A percentile compares a stretch with the other conserved stretches of the same genome.
These are phyloP conservation scores for Ophiosphaerella narmari DNA, from an alignment of 2,329 filamentous ascomycete genomes.

Conservation along the genomic window DNA sequence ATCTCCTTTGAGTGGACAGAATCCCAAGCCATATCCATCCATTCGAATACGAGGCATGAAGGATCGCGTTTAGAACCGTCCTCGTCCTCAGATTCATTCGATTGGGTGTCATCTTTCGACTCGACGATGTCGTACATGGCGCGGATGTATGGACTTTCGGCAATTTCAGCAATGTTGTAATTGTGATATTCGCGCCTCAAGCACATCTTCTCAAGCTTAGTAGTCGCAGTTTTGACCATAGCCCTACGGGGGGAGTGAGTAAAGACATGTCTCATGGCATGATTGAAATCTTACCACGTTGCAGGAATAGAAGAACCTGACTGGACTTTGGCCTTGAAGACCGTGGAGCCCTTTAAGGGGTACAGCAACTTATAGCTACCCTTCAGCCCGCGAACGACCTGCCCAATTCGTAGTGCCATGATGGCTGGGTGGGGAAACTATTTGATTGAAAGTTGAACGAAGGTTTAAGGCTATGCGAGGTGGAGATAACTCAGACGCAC, in stretches of 20 bases:
- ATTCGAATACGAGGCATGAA: constrained; percentile 26
- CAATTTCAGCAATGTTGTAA: constrained; percentile 15
- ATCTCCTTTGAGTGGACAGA: too few species aligned
- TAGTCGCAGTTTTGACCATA: constrained; percentile 18
- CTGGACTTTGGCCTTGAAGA: constrained; percentile 19
- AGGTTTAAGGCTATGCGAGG: too few species aligned
- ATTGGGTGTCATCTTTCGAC: too few species aligned
- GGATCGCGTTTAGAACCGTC: constrained; percentile 5
- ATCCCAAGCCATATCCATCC: constrained; percentile 23
- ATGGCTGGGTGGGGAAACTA: too few species aligned
- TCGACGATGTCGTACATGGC: constrained; percentile 15
- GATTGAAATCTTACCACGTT: constrained; percentile 7
- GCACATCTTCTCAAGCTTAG: constrained; percentile 6
- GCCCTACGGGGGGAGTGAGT: constrained; percentile 10
- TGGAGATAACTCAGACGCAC: too few species aligned
- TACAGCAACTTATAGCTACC: constrained; percentile 19
- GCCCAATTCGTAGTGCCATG: constrained; percentile 16
- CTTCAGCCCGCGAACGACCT: constrained; percentile 17
- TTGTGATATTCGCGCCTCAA: constrained; percentile 21
- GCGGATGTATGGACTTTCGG: constrained; percentile 20
- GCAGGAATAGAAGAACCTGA: background rate
- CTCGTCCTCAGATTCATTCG: background rate
- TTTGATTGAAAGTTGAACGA: too few species aligned
- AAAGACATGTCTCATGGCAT: background rate
- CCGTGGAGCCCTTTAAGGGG: constrained; percentile 14